Base-by-base conservation (phyloP, 768 basidiomycete genomes). In the Lyophyllum decastes region DNA sequence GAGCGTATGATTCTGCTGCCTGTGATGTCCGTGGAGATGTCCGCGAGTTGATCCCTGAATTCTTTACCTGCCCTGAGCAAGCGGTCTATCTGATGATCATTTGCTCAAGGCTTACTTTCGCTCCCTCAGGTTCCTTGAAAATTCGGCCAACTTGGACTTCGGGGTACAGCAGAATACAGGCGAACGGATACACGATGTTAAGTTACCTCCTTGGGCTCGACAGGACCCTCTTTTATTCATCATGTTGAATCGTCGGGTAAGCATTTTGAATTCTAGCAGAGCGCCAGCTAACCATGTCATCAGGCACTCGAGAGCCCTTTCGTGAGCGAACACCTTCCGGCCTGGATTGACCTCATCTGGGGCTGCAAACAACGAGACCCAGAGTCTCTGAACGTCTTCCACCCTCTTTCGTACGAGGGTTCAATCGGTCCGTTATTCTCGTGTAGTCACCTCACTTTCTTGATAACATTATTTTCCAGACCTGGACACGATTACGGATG, bases 311-410 rank as follows among this genome's bases (percentile, higher is more conserved):
- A 98, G 73, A 95, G 93, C 62, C 82, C 88, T 45, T 83, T 87
- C 63, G 95, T 94, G 52, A 94, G 92, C 73, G 85, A 90, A 61
- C 80, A 90, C 62, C 78, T 98, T 11, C 87, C 90, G 0, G 81
- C 83, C 10, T 97, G 95, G 95, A 95, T 98, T 62, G 95, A 98
- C 66, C 80, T 97, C 27, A 91, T 95, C 51, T 98, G 95, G 92
- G 92, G 92, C 34, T 84, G 73, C 70, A 91, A 91, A 59, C 92
- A 96, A 77, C 85, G 85, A 3, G 93, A 95, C 66, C 76, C 83
- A 0, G 82, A 81, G 7, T 83, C 89, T 0, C 72, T 88, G 57
- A 98, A 97, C 64, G 90, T 88, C 7, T 97, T 93, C 76, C 95
- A 97, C 70, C 95, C 95, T 0, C 74, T 97, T 34, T 95, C 93